Base-by-base conservation (phyloP, 805 yeast species). In the Blastobotrys parvus region DNA sequence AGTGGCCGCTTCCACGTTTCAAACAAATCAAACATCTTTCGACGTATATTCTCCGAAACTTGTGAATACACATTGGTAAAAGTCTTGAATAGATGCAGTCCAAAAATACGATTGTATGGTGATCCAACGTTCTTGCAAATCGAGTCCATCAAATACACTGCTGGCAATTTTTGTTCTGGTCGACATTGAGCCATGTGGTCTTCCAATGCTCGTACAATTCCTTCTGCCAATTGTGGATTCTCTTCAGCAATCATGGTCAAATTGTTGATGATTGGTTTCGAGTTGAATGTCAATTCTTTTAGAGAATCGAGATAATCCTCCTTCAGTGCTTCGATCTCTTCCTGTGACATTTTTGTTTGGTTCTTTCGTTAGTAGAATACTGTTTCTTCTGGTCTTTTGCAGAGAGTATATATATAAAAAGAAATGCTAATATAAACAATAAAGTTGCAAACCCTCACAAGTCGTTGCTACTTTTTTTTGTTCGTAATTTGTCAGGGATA, bases 111-210 rank as follows among this genome's bases (percentile, higher is more conserved):
- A n/a, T 87, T 84, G 60, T 90, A 92, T 1, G 97, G 97, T 47
- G 80, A 74, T 6, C 97, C 96, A 25, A 86, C 80, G 55, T 81
- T 85, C 62, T 92, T 92, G 64, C 90, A 83, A 38, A 92, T 83
- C 15, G 97, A 88, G 61, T 92, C 97, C 44, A 92, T 64, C 37
- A 90, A 70, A 58, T 90, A 92, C 47, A 92, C 70, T 3, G 92
- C 78, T 54, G 76, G 92, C 38, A 92, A 70, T 62, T 92, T 92
- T 51, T 85, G 89, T 10, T 75, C 72, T 1, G 97, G 97, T 2
- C 84, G 74, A 55, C 92, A 79, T 60, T 76, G 80, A 50, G 74
- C 71, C 39, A 90, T 79, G 60, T 95, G 75, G 41, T 70, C 71
- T 51, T 81, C 86, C 43, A 92, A 75, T 13, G 88, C 85, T 42